Evolutionary conservation across 192 early-diverging fungal genomes (phyloP).

Genomic region (Backusella tuberculispora): DNA sequence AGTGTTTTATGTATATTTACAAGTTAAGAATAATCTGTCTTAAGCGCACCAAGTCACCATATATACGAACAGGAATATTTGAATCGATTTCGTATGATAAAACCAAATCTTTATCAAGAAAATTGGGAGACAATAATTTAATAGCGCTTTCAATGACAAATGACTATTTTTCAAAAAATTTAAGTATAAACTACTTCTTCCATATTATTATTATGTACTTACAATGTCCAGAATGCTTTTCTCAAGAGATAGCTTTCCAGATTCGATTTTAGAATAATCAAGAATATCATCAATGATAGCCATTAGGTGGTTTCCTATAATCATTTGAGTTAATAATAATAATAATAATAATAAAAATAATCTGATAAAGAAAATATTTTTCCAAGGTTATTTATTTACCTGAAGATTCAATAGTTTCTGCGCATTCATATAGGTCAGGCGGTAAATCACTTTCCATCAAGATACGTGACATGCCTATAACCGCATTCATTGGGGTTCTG

Average conservation of each 20-base stretch:
- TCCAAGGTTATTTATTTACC: background rate
- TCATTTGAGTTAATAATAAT: background rate
- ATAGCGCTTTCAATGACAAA: constrained; percentile 65
- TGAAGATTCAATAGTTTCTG: constrained; percentile 48
- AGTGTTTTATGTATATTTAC: constrained; percentile 7
- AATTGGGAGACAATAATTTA: constrained; percentile 64
- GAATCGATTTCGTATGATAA: constrained; percentile 32
- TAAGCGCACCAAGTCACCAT: constrained; percentile 57
- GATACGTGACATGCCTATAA: constrained; percentile 70
- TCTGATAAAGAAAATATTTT: background rate
- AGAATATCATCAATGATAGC: constrained; percentile 78
- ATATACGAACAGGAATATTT: constrained; percentile 38
- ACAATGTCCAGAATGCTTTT: constrained; percentile 23
- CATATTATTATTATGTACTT: background rate
- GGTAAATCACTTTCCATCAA: constrained; percentile 73
- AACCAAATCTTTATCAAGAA: constrained; percentile 59
- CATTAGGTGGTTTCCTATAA: constrained; percentile 50
- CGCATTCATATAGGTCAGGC: constrained; percentile 68
- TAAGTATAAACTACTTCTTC: background rate
- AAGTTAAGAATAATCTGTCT: constrained; percentile 58
- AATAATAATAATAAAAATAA: background rate
- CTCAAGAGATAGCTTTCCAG: constrained; percentile 68
- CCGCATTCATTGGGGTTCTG: constrained; percentile 80
- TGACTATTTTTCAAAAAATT: background rate
- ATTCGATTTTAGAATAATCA: constrained; percentile 81